Evolutionary conservation across 1,284 basidiomycete genomes (phyloP).

Genomic region (Cryptococcus floricola): DNA sequence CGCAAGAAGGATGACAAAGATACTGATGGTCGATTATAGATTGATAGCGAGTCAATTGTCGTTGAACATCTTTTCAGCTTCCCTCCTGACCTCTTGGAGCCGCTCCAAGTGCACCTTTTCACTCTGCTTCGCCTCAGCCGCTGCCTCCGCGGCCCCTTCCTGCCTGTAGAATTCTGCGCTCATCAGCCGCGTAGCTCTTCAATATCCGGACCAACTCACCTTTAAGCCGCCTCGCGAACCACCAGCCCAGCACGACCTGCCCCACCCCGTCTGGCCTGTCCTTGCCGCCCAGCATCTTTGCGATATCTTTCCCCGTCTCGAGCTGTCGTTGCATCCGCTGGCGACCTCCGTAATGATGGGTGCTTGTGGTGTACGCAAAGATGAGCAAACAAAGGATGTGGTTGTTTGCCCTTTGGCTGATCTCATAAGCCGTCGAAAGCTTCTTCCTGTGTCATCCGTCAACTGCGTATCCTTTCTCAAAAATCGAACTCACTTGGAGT

Average conservation of each 20-base stretch:
- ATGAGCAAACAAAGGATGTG: slow-evolving; percentile 34
- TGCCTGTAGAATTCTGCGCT: slow-evolving; percentile 13
- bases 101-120: slow-evolving; percentile 15
- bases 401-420: slow-evolving; percentile 25
- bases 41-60: background rate
- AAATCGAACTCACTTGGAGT: slow-evolving; percentile 34
- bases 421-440: slow-evolving; percentile 32
- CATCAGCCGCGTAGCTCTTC: background rate
- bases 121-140: slow-evolving; percentile 3
- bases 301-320: slow-evolving; percentile 33
- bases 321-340: slow-evolving; percentile 33
- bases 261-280: slow-evolving; percentile 38
- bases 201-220: slow-evolving; percentile 10
- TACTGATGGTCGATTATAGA: background rate
- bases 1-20: background rate
- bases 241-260: slow-evolving; percentile 32
- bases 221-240: slow-evolving; percentile 37
- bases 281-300: slow-evolving; percentile 31
- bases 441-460: slow-evolving; percentile 22
- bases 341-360: slow-evolving; percentile 32
- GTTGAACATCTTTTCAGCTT: background rate
- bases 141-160: slow-evolving; percentile 8
- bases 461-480: background rate
- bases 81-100: slow-evolving; percentile 11
- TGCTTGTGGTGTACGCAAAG: slow-evolving; percentile 42